Evolutionary conservation across 495 filamentous ascomycete genomes (phyloP), one percentile per base, ranked within the genome.

Genomic region (Mytilinidion resinicola): DNA sequence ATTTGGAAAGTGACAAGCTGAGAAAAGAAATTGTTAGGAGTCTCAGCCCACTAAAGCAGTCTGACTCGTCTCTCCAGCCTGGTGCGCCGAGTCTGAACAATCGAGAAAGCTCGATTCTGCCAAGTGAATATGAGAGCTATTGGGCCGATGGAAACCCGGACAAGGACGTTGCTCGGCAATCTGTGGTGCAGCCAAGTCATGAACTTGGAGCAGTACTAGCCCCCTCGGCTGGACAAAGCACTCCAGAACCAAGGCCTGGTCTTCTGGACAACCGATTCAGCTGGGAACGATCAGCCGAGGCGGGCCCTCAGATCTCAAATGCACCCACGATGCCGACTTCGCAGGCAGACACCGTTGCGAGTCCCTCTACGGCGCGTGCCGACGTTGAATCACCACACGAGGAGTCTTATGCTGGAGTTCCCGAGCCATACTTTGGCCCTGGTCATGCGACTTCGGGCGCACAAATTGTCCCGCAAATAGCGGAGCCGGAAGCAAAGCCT

Each of bases 1-100:
- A 89, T 53, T 79, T 84, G 36, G 88, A 95, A 62, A 91, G 80
- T 62, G 90, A 95, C 57, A 79, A 83, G 51, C 71, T 95, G 50
- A 75, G 85, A 33, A 85, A 90, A 60, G 90, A 95, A 62, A 95
- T 95, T 36, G 87, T 91, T 25, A 82, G 81, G 37, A 87, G 83
- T n/a, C 71, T 93, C 11, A 90, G 80, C 62, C 79, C 82, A 2
- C 37, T 53, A 34, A 42, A 57, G 20, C 34, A 51, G 36, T 44
- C 54, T 0, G 47, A 37, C 12, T 11, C 56, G 19, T 60, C 60
- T 9, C 54, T 67, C 7, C 64, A 59, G 25, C 59, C 59, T 12
- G 43, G 14, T 39, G 51, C 14, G 2, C 19, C 55, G 7, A 6
- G n/a, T 37, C 19, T 38, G 11, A 39, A 56, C 12, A 67, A 66